Evolutionary conservation across 192 early-diverging fungal species (phyloP), one percentile per base, ranked within the genome.

Genomic region (Coemansia sp.): DNA sequence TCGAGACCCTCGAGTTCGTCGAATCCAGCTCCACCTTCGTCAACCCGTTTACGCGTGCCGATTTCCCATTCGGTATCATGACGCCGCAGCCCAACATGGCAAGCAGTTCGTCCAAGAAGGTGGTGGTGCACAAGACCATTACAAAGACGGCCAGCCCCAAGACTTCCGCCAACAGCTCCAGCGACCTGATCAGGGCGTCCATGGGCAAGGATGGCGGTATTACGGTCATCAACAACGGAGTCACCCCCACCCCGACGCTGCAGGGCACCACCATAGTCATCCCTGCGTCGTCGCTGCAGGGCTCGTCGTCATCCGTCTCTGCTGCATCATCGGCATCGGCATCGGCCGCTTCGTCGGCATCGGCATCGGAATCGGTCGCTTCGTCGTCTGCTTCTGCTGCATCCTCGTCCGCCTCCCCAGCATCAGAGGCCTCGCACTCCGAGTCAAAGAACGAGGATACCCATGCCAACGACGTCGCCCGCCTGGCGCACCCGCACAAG

Each of bases 21-120:
- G 74, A 77, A 27, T 68, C 74, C 23, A 67, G 64, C 23, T 67
- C 74, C 36, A 38, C 74, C 15, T 65, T 71, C 23, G 42, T 77
- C 34, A 77, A 77, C 31, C 74, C 74, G 47, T 77, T 77, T 54
- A 77, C 74, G 10, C 68, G 68, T 27, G 57, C 64, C 8, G 74
- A 77, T 48, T 77, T 77, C 74, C 74, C 74, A 34, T 71, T 77
- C 57, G 74, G 74, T 40, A 34, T 77, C 15, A 64, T 71, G 48
- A 76, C 74, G n/a, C 74, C 74, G 27, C 62, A 57, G 31, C 37
- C 55, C 4, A 31, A 29, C 2, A 23, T 66, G 6, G 40, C 64
- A 7, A 42, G 44, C 47, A 62, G 27, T 29, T n/a, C 44, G 15
- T 38, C 25, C 33, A 14, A 50, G 29, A 65, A 72, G 59, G 55